Evolutionary conservation across 1,284 basidiomycete genomes (phyloP).

Genomic region (Agroathelia rolfsii): DNA sequence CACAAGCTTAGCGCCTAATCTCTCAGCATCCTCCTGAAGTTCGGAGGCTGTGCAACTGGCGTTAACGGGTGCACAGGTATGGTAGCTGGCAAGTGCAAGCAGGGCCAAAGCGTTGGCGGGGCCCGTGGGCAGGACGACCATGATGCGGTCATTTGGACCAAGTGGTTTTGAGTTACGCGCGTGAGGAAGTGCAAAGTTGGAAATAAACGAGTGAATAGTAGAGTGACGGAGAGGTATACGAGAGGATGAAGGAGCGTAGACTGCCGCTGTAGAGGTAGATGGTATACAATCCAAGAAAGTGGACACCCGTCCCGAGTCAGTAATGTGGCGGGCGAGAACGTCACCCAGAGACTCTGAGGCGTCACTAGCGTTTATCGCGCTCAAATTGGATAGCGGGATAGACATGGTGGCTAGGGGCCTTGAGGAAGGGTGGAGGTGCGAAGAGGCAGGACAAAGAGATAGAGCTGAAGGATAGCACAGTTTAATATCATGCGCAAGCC

Average conservation of each 20-base stretch:
- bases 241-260: slow-evolving; percentile 22
- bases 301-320: slow-evolving; percentile 18
- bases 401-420: no score
- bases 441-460: no score
- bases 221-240: slow-evolving; percentile 21
- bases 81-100: slow-evolving; percentile 29
- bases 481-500: no score
- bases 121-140: slow-evolving; percentile 34
- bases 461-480: no score
- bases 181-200: slow-evolving; percentile 27
- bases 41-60: slow-evolving; percentile 32
- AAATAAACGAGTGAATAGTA: slow-evolving; percentile 24
- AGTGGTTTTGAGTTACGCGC: slow-evolving; percentile 18
- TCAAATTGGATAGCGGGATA: slow-evolving; percentile 24
- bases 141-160: slow-evolving; percentile 32
- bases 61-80: slow-evolving; percentile 35
- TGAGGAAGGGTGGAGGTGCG: no score
- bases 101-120: slow-evolving; percentile 34
- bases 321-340: slow-evolving; percentile 21
- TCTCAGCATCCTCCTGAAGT: slow-evolving; percentile 28
- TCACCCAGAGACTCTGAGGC: slow-evolving; percentile 25
- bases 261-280: slow-evolving; percentile 22
- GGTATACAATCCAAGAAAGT: slow-evolving; percentile 30
- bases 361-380: slow-evolving; percentile 15
- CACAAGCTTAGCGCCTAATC: slow-evolving; percentile 27